Evolutionary conservation across 192 early-diverging fungal species (phyloP), one percentile per base, ranked within the genome.

Genomic region (Chytriomyces confervae): DNA sequence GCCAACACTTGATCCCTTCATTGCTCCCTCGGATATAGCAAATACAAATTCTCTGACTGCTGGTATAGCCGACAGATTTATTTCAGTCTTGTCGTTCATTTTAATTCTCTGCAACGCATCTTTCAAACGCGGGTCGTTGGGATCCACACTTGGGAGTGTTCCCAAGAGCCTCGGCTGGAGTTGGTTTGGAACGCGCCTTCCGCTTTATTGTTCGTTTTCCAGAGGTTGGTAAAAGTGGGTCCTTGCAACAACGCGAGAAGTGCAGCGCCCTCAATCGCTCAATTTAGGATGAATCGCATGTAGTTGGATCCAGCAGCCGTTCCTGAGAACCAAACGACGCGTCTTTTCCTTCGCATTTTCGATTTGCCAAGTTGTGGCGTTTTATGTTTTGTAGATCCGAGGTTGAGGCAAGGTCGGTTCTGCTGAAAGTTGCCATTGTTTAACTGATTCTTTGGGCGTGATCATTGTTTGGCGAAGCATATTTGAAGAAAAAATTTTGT

Each of bases 111-210:
- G 61, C 61, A 82, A 27, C 0, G 90, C 92, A 43, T 87, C 86
- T 82, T 93, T 87, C 65, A 97, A 84, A 60, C 91, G 90, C 29
- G 94, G 94, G 81, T 96, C 95, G 66, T 91, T 89, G 6, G 93
- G 83, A 80, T 97, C 91, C 9, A 98, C 94, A 47, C 96, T 95
- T 16, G 95, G 93, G 50, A 98, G 88, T n/a, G 90, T 88, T 10
- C 92, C 91, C 4, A 97, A 80, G 8, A 96, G 89, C 16, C 7
- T 36, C 48, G 49, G 53, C 16, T 13, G 13, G 53, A 13, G 20
- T 57, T 13, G 36, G 4, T 36, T 36, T 36, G 36, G 24, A 13
- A n/a, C 1, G 24, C 44, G 10, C 18, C 20, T 7, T 49, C 45
- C 8, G 23, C 13, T 16, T 16, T 73, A 9, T 18, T 29, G 53